phyloP scores from a whole-genome alignment of 2,329 filamentous ascomycete genomes.

The Neopestalotiopsis sp. region DNA sequence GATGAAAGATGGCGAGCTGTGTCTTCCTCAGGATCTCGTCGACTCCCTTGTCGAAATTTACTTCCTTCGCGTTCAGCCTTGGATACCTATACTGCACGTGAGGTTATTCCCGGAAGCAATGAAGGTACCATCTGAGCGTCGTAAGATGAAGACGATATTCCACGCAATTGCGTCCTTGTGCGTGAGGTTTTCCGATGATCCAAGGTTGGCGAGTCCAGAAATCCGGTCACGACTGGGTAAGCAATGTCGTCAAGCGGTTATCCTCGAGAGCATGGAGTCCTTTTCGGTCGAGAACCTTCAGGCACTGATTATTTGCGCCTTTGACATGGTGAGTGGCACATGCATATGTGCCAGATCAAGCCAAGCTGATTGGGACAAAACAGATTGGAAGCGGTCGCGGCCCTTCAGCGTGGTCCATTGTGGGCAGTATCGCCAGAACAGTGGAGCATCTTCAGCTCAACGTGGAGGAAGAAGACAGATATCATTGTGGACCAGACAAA shows the following conservation, averaged over 20 bases:
- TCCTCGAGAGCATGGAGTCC: conserved; percentile 36
- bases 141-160: conserved; percentile 35
- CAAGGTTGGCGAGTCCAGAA: conserved; percentile 23
- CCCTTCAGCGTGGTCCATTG: conserved; percentile 40
- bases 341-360: background rate
- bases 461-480: conserved; percentile 35
- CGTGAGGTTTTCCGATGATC: conserved; percentile 37
- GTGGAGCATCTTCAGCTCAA: conserved; percentile 42
- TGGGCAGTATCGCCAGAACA: conserved; percentile 41
- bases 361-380: conserved; percentile 26
- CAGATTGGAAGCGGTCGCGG: conserved; percentile 37
- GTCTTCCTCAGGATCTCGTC: conserved; percentile 37
- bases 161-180: conserved; percentile 38
- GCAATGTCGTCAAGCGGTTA: conserved; percentile 35
- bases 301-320: conserved; percentile 41
- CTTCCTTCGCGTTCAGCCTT: conserved; percentile 45
- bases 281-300: conserved; percentile 42
- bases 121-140: conserved; percentile 26
- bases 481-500: conserved; percentile 29
- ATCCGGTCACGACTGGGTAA: conserved; percentile 28
- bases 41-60: conserved; percentile 39
- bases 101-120: conserved; percentile 34
- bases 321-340: conserved; percentile 36
- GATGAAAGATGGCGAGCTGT: conserved; percentile 17
- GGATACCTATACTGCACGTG: conserved; percentile 44